Evolutionary conservation across 345 rosid genomes (phyloP).

Genomic region (Syzygium aromaticum): DNA sequence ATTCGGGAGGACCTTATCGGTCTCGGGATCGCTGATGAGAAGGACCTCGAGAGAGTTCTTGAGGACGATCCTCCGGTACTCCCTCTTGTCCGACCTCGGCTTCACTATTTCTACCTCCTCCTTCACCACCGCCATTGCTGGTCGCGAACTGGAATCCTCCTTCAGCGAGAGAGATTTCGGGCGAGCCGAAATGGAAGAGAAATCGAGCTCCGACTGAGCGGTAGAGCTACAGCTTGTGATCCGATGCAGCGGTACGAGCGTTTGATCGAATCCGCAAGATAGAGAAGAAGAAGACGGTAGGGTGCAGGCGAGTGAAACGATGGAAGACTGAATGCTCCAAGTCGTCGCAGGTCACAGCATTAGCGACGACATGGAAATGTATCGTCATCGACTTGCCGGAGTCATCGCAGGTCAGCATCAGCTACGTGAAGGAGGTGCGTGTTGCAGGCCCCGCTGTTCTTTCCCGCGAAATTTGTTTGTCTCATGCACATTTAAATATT

Average conservation of each 20-base stretch:
- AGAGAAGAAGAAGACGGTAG: no score
- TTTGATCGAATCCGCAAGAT: no score
- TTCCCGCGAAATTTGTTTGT: not conserved
- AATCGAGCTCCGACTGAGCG: not conserved
- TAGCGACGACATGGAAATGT: not conserved
- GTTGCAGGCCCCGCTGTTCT: not conserved
- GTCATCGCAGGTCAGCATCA: not conserved
- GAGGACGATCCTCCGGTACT: conserved; percentile 59
- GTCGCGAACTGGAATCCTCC: not conserved
- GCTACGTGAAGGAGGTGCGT: not conserved
- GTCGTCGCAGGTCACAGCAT: not conserved
- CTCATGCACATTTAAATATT: not conserved
- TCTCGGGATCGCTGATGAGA: conserved; percentile 79
- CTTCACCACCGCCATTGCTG: conserved; percentile 34
- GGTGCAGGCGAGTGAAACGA: no score
- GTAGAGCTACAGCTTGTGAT: not conserved
- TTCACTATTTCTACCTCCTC: conserved; percentile 45
- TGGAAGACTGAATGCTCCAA: not conserved
- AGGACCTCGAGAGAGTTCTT: conserved; percentile 62
- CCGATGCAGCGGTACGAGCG: no score
- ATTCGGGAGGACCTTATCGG: conserved; percentile 48
- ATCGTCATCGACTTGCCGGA: not conserved
- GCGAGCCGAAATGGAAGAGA: not conserved
- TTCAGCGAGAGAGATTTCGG: not conserved
- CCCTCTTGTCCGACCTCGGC: conserved; percentile 69